These are phyloP conservation scores for Irpex rosettiformis DNA, from an alignment of 1,284 basidiomycete species.

Conservation along the genomic window DNA sequence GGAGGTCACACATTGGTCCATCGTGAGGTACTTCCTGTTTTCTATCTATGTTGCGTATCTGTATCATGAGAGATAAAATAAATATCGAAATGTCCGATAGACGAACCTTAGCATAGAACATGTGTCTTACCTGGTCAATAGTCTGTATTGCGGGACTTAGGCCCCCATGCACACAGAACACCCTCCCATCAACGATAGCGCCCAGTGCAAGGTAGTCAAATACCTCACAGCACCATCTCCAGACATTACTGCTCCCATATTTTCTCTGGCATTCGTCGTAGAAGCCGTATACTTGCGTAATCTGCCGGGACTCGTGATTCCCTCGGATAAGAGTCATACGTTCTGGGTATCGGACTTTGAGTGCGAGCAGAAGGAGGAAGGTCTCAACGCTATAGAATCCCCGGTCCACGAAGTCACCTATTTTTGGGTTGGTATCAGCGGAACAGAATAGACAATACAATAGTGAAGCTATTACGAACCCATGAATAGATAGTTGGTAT, in stretches of 20 bases:
- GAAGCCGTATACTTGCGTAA: constrained; percentile 98
- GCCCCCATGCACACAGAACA: constrained; percentile 92
- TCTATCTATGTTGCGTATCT: constrained; percentile 95
- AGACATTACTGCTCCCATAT: constrained; percentile 94
- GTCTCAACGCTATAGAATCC: constrained; percentile 99
- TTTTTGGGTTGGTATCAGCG: constrained; percentile 1
- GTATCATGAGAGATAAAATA: constrained; percentile 7
- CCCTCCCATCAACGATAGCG: constrained; percentile 93
- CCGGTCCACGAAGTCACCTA: constrained; percentile 94
- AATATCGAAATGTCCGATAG: not conserved
- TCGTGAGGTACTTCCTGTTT: constrained; percentile 99
- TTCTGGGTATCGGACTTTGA: constrained; percentile 98
- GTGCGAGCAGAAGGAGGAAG: constrained; percentile 88
- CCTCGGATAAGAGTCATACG: constrained; percentile 96
- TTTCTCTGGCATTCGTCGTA: constrained; percentile 99
- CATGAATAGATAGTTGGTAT: constrained; percentile 99
- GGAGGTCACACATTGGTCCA: constrained; percentile 96
- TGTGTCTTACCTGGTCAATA: constrained; percentile 76
- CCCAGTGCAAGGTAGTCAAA: constrained; percentile 96
- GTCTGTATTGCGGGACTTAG: constrained; percentile 82
- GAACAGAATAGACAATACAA: not conserved
- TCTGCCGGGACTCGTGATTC: constrained; percentile 99
- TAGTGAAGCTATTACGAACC: constrained; percentile 50
- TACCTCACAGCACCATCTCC: constrained; percentile 98
- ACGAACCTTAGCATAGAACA: not conserved